phyloP scores from a whole-genome alignment of 257 asterid genomes.

The Ilex asprella region DNA sequence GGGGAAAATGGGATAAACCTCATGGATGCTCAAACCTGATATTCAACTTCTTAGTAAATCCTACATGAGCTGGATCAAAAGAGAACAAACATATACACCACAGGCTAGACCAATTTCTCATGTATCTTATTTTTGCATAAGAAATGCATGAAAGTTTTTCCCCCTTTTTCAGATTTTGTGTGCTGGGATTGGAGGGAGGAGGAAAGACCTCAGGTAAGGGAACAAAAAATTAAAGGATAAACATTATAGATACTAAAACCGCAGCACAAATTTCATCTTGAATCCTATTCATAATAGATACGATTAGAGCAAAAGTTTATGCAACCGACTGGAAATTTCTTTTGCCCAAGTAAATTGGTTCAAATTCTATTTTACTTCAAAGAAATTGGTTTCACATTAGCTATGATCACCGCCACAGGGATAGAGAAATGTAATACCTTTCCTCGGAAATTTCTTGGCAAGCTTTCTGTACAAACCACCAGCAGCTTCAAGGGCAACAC shows the following conservation, averaged over 20 bases:
- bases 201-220: not conserved
- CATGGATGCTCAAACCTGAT: too few relatives aligned
- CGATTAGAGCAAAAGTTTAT: not conserved
- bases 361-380: not conserved
- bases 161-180: too few relatives aligned
- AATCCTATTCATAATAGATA: not conserved
- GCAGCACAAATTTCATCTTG: not conserved
- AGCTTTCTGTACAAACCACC: conserved; percentile 98
- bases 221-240: not conserved
- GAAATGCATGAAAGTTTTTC: too few relatives aligned
- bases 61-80: too few relatives aligned
- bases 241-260: not conserved
- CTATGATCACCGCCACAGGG: not conserved
- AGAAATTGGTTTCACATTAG: not conserved
- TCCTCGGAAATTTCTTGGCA: conserved; percentile 78
- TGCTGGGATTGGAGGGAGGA: not conserved
- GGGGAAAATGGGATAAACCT: too few relatives aligned
- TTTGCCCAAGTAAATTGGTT: conserved; percentile 2
- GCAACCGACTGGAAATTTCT: conserved; percentile 1
- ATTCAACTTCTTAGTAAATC: too few relatives aligned
- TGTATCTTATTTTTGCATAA: too few relatives aligned
- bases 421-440: conserved; percentile 43
- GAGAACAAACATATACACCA: too few relatives aligned
- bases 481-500: conserved; percentile 99
- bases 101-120: too few relatives aligned